Base-by-base conservation (phyloP, 2,329 filamentous ascomycete genomes). In the Rhytidhysteron rufulum region DNA sequence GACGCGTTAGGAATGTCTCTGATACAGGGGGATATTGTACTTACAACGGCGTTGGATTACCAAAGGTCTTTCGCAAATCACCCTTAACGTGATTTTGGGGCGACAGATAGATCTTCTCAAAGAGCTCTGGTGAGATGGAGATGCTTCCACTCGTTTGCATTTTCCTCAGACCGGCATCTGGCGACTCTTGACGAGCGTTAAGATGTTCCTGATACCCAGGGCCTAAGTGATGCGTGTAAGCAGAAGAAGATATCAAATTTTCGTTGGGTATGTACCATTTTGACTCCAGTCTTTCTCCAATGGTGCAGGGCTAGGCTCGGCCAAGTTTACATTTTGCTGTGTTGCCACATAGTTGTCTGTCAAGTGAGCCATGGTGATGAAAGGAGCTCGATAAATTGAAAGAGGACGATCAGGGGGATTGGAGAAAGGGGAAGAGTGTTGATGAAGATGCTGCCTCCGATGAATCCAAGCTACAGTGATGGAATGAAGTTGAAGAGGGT, bases 91-190 rank as follows among this genome's bases (percentile, higher is more conserved):
- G 55, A 51, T 71, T 75, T 50, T 72, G 69, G 5, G 73, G 73
- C 25, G 70, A 70, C 1, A 75, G 65, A 44, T 75, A 76, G 35
- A 76, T 65, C 58, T 75, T 75, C 56, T 76, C 73, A 51, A 76
- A 75, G 2, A 75, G 66, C 49, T 76, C 73, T 2, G 74, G 74
- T 4, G 68, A 71, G 51, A 77, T 75, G 33, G 73, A 75, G 34
- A 77, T 68, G 55, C 72, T 75, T 43, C 75, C 75, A 20, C 74
- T 72, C 2, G 75, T 78, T 21, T 68, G 64, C 13, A 65, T 62
- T 31, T 58, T 57, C 32, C 47, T 48, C 33, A 63, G 44, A 8
- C 60, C 58, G 17, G 49, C 47, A 30, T 59, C 50, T n/a, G n/a
- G n/a, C 19, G 60, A 60, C 25, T 63, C 60, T 16, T 55, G 49